Evolutionary conservation across 441 rosid species (phyloP).

Genomic region (Breynia disticha): DNA sequence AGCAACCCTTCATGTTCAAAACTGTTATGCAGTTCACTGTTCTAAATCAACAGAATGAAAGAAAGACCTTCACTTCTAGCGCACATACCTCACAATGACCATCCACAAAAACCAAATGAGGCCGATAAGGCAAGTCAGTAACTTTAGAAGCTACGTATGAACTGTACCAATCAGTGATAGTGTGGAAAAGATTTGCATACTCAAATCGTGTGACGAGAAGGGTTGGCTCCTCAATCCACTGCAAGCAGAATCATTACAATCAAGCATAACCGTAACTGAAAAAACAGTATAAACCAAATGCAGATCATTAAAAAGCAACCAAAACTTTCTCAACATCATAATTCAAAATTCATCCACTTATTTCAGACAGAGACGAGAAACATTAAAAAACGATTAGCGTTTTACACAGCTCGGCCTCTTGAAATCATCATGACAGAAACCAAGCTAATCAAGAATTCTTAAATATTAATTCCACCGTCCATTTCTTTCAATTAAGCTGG

Average conservation of each 20-base stretch:
- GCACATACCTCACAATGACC: conserved; percentile 67
- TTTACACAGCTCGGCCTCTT: too few species aligned
- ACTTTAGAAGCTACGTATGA: conserved; percentile 81
- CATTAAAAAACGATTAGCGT: too few species aligned
- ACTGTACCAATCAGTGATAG: conserved; percentile 90
- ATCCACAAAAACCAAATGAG: conserved; percentile 76
- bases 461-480: too few species aligned
- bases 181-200: conserved; percentile 90
- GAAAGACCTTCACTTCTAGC: background rate
- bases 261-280: background rate
- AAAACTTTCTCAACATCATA: too few species aligned
- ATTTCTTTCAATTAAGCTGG: too few species aligned
- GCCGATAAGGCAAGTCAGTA: conserved; percentile 77
- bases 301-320: background rate
- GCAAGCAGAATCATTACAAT: conserved; percentile 18
- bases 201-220: conserved; percentile 65
- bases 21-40: too few species aligned
- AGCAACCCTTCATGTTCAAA: too few species aligned
- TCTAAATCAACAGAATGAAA: too few species aligned
- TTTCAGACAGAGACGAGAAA: too few species aligned
- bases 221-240: conserved; percentile 96
- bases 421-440: too few species aligned
- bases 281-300: background rate
- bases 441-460: too few species aligned
- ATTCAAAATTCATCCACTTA: too few species aligned